These are phyloP conservation scores for Solanum microdontum DNA, from an alignment of 257 asterid species.

Conservation along the genomic window DNA sequence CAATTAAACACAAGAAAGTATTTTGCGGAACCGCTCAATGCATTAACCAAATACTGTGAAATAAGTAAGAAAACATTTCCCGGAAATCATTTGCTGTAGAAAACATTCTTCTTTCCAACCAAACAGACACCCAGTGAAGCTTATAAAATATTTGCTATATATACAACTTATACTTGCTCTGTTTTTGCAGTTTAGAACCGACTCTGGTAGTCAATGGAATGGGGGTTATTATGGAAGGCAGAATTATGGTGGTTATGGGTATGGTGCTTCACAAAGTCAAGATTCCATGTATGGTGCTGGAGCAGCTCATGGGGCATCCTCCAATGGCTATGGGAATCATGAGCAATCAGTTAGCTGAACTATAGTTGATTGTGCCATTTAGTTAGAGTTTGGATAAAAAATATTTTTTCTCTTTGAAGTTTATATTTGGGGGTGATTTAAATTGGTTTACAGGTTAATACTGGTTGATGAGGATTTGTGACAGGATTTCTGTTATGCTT, in stretches of 20 bases:
- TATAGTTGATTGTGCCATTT: conserved; percentile 10
- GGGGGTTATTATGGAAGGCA: conserved; percentile 61
- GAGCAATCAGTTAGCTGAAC: conserved; percentile 45
- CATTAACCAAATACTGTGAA: neutral
- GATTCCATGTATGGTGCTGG: conserved; percentile 27
- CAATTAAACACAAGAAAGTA: neutral
- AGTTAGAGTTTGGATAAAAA: conserved; percentile 10
- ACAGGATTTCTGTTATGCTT: neutral
- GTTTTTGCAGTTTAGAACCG: conserved; percentile 49
- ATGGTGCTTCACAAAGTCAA: conserved; percentile 18
- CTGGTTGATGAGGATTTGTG: neutral
- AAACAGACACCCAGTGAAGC: neutral
- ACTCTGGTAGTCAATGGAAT: conserved; percentile 43
- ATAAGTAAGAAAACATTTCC: neutral
- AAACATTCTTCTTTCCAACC: neutral
- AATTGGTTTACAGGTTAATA: neutral
- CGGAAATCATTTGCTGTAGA: neutral
- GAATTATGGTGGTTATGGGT: conserved; percentile 62
- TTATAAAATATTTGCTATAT: neutral
- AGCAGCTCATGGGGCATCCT: conserved; percentile 37
- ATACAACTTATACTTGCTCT: neutral
- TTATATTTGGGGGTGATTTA: neutral
- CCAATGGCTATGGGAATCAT: conserved; percentile 59
- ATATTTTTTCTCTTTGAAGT: conserved; percentile 5
- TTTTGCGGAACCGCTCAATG: neutral